A percentile compares a stretch with the other conserved stretches of the same genome.
Evolutionary conservation across 768 basidiomycete genomes (phyloP).

Genomic region (Melanogaster broomeanus): DNA sequence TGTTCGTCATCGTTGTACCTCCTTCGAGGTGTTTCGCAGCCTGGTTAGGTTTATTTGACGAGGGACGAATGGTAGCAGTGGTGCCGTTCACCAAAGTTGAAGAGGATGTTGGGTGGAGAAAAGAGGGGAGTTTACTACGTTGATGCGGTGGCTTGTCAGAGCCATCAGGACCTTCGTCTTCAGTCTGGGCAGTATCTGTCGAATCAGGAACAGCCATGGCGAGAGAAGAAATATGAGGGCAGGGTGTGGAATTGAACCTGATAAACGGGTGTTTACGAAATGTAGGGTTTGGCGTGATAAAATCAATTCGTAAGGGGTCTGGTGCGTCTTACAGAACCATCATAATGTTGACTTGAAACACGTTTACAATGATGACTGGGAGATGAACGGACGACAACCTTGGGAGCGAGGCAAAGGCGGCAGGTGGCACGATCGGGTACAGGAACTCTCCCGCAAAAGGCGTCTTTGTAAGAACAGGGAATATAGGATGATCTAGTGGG

Average conservation of each 20-base stretch:
- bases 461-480: background rate
- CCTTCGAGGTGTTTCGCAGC: constrained; percentile 7
- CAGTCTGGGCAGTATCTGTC: constrained; percentile 52
- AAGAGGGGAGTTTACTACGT: constrained; percentile 17
- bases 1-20: constrained; percentile 10
- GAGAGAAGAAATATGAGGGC: constrained; percentile 10
- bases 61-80: constrained; percentile 10
- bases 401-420: too few relatives aligned
- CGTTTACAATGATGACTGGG: too few relatives aligned
- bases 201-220: constrained; percentile 47
- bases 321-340: too few relatives aligned
- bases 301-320: too few relatives aligned
- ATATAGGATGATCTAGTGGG: background rate
- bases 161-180: constrained; percentile 59
- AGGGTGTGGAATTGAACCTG: too few relatives aligned
- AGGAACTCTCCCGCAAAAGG: too few relatives aligned
- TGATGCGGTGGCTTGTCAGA: constrained; percentile 60
- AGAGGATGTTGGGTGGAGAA: constrained; percentile 4
- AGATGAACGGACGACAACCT: too few relatives aligned
- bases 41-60: constrained; percentile 19
- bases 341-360: too few relatives aligned
- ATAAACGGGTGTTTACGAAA: too few relatives aligned
- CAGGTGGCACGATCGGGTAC: too few relatives aligned
- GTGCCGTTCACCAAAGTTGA: constrained; percentile 15
- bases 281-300: too few relatives aligned